Conservation (phyloP, 305 asterid genomes). For the Solanum chacoense region DNA sequence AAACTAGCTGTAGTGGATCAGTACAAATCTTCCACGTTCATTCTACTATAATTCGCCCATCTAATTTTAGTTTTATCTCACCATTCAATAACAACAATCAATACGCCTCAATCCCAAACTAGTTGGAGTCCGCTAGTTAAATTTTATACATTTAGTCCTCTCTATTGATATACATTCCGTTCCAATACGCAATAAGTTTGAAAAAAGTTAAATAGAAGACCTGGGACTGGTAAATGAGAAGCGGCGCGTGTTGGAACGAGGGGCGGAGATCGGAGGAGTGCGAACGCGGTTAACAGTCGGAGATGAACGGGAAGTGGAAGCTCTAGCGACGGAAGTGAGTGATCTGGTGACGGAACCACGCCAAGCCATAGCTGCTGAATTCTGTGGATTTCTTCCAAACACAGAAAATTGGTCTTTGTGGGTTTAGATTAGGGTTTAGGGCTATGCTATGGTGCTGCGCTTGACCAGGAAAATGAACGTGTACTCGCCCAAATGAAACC, state of each 20-base stretch:
- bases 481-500: background rate
- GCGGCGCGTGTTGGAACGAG: conserved; percentile 60
- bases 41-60: background rate
- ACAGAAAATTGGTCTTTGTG: background rate
- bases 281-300: conserved; percentile 38
- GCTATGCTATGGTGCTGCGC: conserved; percentile 17
- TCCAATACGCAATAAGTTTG: background rate
- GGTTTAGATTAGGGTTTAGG: conserved; percentile 12
- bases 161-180: background rate
- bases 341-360: conserved; percentile 80
- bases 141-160: background rate
- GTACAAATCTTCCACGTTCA: background rate
- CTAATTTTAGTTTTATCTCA: background rate
- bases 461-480: background rate
- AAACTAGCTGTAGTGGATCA: background rate
- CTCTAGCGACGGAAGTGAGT: conserved; percentile 47
- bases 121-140: background rate
- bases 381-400: background rate
- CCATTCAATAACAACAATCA: background rate
- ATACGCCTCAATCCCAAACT: background rate
- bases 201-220: conserved; percentile 12
- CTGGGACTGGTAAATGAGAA: conserved; percentile 63
- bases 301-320: conserved; percentile 64
- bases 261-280: conserved; percentile 44
- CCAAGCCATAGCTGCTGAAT: conserved; percentile 57